Evolutionary conservation across 2,329 filamentous ascomycete genomes (phyloP).

Genomic region (Nothopassalora personata): DNA sequence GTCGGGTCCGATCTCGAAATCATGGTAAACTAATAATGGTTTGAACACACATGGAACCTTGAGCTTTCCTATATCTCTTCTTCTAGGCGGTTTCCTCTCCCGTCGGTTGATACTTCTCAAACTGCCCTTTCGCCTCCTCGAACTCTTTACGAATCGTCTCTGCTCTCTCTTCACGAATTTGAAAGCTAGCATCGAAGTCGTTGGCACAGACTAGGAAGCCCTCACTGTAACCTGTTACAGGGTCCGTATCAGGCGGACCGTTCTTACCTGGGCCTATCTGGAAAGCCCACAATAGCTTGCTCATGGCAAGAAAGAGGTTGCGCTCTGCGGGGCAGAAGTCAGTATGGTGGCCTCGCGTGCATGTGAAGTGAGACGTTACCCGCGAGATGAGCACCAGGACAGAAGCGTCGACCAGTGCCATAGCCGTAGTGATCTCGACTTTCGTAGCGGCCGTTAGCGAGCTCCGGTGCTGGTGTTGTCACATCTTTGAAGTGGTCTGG

Average conservation of each 20-base stretch:
- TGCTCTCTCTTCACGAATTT: constrained; percentile 14
- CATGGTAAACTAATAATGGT: not conserved
- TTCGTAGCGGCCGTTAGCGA: constrained; percentile 32
- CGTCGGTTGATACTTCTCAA: constrained; percentile 16
- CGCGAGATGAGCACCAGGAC: constrained; percentile 48
- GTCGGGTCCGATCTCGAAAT: not conserved
- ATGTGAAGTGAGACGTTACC: not conserved
- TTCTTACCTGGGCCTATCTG: constrained; percentile 19
- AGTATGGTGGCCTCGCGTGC: not conserved
- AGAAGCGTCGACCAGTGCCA: constrained; percentile 46
- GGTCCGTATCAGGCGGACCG: constrained; percentile 14
- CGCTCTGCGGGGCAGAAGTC: constrained; percentile 33
- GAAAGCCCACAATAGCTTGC: constrained; percentile 50
- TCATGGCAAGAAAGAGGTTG: constrained; percentile 39
- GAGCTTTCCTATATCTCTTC: not conserved
- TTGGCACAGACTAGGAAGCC: constrained; percentile 27
- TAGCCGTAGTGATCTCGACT: constrained; percentile 46
- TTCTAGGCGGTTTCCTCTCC: constrained; percentile 3
- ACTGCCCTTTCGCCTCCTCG: constrained; percentile 15
- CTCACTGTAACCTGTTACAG: constrained; percentile 23
- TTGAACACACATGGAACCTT: not conserved
- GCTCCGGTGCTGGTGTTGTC: constrained; percentile 33
- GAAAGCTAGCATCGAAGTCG: constrained; percentile 20
- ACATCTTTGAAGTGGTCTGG: constrained; percentile 34
- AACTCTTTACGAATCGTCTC: constrained; percentile 23